Base-by-base conservation (phyloP, 805 yeast species). In the Ogataea pini region DNA sequence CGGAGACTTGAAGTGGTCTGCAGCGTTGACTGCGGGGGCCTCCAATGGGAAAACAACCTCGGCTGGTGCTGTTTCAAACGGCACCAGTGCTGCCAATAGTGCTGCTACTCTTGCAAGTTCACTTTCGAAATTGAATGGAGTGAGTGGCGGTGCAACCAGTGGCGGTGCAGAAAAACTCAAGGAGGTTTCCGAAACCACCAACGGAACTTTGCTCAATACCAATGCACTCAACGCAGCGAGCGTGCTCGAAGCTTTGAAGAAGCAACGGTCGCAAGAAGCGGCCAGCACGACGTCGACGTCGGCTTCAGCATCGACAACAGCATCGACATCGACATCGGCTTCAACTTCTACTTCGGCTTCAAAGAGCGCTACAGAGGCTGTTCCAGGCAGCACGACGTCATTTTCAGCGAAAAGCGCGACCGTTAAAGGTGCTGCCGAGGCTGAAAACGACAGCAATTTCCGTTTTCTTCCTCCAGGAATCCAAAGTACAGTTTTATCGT, bases 171-270 rank as follows among this genome's bases (percentile, higher is more conserved):
- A 13, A 9, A 8, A 31, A 14, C 9, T 6, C 17, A 31, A 31
- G 16, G 34, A 31, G 8, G 7, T 14, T 10, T 4, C n/a, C 31
- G n/a, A n/a, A 12, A 16, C 28, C 24, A 48, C 48, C n/a, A 18
- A 29, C 25, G 36, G 45, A 10, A 37, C 54, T 18, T 31, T 54
- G 8, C 22, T 61, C 38, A 67, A 65, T 50, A 49, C 62, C 19
- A 65, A 64, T 48, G 71, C 71, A 16, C 38, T 61, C 17, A 67
- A 67, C 55, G 71, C 71, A 2, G 70, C 69, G n/a, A 67, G 70
- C 47, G 71, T 67, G 10, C 49, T 67, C 37, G 71, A 67, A 46
- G 69, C 70, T 5, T 51, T 67, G 42, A 67, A 67, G 46, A 65
- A 64, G 41, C 71, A 65, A 47, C 59, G 64, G 36, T 67, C 69